Evolutionary conservation across 2,329 filamentous ascomycete genomes (phyloP).

Genomic region (Whalleya microplaca): DNA sequence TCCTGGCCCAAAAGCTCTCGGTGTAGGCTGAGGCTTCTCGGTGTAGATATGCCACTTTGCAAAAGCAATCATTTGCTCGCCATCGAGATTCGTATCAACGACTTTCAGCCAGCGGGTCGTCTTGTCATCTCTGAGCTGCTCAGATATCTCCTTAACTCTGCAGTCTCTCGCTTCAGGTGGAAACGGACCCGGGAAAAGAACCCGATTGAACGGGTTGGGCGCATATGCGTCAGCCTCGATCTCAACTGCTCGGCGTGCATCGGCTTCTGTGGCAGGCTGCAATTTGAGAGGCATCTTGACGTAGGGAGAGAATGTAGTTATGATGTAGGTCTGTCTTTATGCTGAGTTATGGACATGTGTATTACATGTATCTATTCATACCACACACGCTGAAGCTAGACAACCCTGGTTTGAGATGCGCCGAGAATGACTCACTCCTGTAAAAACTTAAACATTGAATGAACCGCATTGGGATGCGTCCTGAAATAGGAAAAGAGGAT

Average conservation of each 20-base stretch:
- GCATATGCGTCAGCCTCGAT: slow-evolving; percentile 45
- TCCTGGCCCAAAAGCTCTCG: slow-evolving; percentile 29
- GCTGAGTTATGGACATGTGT: background rate
- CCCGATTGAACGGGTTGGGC: slow-evolving; percentile 33
- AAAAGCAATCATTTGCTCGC: slow-evolving; percentile 38
- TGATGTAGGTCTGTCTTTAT: background rate
- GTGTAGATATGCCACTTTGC: slow-evolving; percentile 37
- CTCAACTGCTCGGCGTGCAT: slow-evolving; percentile 40
- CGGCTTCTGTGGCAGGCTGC: slow-evolving; percentile 39
- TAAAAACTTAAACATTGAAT: background rate
- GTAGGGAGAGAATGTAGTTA: background rate
- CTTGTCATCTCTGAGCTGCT: slow-evolving; percentile 27
- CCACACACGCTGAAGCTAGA: background rate
- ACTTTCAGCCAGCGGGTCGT: slow-evolving; percentile 38
- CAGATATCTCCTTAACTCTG: slow-evolving; percentile 29
- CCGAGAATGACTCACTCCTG: background rate
- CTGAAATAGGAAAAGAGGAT: background rate
- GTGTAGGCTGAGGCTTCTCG: slow-evolving; percentile 21
- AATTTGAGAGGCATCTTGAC: slow-evolving; percentile 44
- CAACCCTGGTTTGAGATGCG: background rate
- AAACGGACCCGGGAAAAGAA: slow-evolving; percentile 41
- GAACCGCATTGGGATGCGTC: background rate
- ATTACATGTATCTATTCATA: background rate
- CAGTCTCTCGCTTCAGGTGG: slow-evolving; percentile 26
- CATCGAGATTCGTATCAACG: slow-evolving; percentile 38